Base-by-base conservation (phyloP, 257 asterid species). In the Capsicum chinense region DNA sequence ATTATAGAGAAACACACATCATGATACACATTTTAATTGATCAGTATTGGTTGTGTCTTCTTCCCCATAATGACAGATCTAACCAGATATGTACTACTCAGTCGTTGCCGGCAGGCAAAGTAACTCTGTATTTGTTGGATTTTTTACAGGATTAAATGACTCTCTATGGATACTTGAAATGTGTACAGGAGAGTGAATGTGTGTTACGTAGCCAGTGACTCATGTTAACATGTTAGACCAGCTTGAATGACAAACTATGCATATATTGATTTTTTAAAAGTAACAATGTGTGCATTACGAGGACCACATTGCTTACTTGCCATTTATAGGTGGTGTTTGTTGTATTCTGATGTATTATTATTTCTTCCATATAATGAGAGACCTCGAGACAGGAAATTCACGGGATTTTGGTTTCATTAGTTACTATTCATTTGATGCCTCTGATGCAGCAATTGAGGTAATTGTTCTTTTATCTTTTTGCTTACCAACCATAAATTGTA, bases 381-480 rank as follows among this genome's bases (percentile, higher is more conserved):
- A 96, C 87, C 98, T 97, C 1, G 98, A 93, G 88, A 93, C 98
- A 15, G 98, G 99, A 76, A 96, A 96, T 85, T 96, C 99, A 5
- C 94, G 98, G 56, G 98, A 98, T 80, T 96, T 96, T 86, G 99
- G 99, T 56, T 96, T 96, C 85, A 92, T 96, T 83, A 96, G 98
- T 88, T 78, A 96, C 33, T 98, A 94, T 88, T 94, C 99, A n/a
- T 94, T 96, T 89, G 99, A 94, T 81, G 98, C 99, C 66, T 96
- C 81, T 86, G 99, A 96, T 92, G 98, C 99, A 81, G 97, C 98
- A 84, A 96, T 96, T 66, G 97, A 96, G 95, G 99, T 94, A 87
- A 35, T 13, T 83, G 9, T 26, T 9, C 0, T 0, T 54, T 78
- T 26, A 26, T 64, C 48, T 14, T 26, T 54, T 76, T 13, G 48